These are phyloP conservation scores for Cenococcum geophilum DNA, from an alignment of 495 filamentous ascomycete genomes.

Conservation along the genomic window DNA sequence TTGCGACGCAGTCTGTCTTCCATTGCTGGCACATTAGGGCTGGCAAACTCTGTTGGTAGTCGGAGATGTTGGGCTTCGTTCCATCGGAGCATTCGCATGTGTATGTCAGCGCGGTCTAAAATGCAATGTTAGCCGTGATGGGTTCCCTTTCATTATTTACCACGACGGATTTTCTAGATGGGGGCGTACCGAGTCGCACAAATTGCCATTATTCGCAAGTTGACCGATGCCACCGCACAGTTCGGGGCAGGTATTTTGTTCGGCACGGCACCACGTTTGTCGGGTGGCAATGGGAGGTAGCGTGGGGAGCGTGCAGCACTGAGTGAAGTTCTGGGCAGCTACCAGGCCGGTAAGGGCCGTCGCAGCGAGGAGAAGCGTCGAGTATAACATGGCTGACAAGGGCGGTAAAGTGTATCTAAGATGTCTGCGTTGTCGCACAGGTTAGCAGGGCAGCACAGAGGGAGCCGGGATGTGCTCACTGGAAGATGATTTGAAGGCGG, in stretches of 20 bases:
- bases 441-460: slow-evolving; percentile 9
- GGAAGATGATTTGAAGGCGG: slow-evolving; percentile 3
- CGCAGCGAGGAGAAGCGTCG: slow-evolving; percentile 35
- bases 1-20: slow-evolving; percentile 47
- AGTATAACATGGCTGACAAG: slow-evolving; percentile 35
- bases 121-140: background rate
- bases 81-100: slow-evolving; percentile 52
- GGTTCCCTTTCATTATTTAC: background rate
- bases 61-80: slow-evolving; percentile 46
- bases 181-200: slow-evolving; percentile 35
- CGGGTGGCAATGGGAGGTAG: slow-evolving; percentile 16
- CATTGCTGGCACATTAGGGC: slow-evolving; percentile 51
- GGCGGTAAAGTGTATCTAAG: slow-evolving; percentile 18
- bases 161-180: background rate
- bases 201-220: slow-evolving; percentile 27
- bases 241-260: slow-evolving; percentile 36
- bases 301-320: slow-evolving; percentile 30
- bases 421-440: slow-evolving; percentile 18
- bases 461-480: background rate
- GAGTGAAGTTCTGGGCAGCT: slow-evolving; percentile 34
- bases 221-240: slow-evolving; percentile 35
- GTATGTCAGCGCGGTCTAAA: slow-evolving; percentile 47
- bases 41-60: slow-evolving; percentile 51
- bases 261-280: slow-evolving; percentile 34
- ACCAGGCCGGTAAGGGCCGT: slow-evolving; percentile 34